These are phyloP conservation scores for Annulohypoxylon stygium DNA, from an alignment of 495 filamentous ascomycete species.

Conservation along the genomic window DNA sequence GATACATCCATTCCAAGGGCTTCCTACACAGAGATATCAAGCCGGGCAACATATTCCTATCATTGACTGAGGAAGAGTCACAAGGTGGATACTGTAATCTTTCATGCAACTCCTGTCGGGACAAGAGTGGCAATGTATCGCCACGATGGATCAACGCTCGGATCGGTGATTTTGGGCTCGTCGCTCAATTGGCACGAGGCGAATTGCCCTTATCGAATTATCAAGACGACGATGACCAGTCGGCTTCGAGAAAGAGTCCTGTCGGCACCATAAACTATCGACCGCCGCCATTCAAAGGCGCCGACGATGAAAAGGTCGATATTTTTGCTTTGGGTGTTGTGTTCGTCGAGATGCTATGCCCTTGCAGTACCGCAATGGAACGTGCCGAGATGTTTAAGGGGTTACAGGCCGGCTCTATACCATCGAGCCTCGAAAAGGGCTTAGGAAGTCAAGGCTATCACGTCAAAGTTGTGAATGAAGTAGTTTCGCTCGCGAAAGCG, in stretches of 20 bases:
- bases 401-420: constrained; percentile 53
- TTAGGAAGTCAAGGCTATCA: constrained; percentile 50
- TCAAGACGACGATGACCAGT: neutral
- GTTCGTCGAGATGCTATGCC: constrained; percentile 66
- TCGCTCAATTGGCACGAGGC: constrained; percentile 64
- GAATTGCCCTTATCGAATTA: constrained; percentile 34
- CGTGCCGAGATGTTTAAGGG: constrained; percentile 63
- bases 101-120: constrained; percentile 51
- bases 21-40: constrained; percentile 99
- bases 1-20: constrained; percentile 86
- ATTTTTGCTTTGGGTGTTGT: constrained; percentile 69
- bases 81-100: constrained; percentile 47
- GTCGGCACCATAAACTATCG: constrained; percentile 49
- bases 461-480: constrained; percentile 53
- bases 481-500: constrained; percentile 59
- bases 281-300: constrained; percentile 48
- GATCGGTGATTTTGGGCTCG: constrained; percentile 69
- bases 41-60: constrained; percentile 98
- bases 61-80: constrained; percentile 47
- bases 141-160: constrained; percentile 63
- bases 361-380: constrained; percentile 67
- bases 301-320: constrained; percentile 66
- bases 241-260: neutral
- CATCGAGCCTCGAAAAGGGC: constrained; percentile 20
- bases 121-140: constrained; percentile 2